Base-by-base conservation (phyloP, 768 basidiomycete genomes). In the Tulasnella sp. region DNA sequence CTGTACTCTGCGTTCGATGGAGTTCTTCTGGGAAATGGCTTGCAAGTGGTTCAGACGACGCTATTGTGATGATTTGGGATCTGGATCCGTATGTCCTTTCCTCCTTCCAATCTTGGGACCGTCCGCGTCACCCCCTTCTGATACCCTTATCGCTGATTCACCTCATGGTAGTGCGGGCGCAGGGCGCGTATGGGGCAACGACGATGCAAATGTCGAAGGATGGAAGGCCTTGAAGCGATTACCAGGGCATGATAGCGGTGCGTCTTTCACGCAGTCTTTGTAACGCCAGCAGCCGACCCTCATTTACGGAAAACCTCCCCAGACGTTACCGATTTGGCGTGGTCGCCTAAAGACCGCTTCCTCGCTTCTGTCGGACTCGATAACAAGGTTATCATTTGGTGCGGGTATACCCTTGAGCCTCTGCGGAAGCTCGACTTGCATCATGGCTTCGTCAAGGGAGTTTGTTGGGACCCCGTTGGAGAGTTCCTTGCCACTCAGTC, bases 391-490 rank as follows among this genome's bases (percentile, higher is more conserved):
- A 86, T 97, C 67, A 90, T 99, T 17, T 99, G 96, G 96, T 94
- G 94, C 82, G 96, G 96, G 3, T 91, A 85, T 78, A 96, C 93
- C 1, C 90, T 98, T 64, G 96, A 96, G 79, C 91, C 92, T 15
- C 82, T 98, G 75, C 86, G 88, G 49, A 93, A 91, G 82, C 87
- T 99, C 7, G 93, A 93, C 77, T 89, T 89, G 76, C 97, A 99
- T 81, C 91, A 94, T 80, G 97, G 96, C 2, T 98, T 98, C 82
- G 96, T 99, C 80, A 99, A 99, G 83, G 97, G 97, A 77, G 94
- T 99, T 71, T 96, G 94, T 81, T 99, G 97, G 91, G 97, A 99
- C 84, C 97, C 97, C 3, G 97, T 96, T 2, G 97, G 97, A 67
- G 93, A 98, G 83, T 98, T 91, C 81, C 89, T 99, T 78, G 97